Base-by-base conservation (phyloP, 2,329 filamentous ascomycete genomes). In the Stagonosporopsis chrysanthemi region DNA sequence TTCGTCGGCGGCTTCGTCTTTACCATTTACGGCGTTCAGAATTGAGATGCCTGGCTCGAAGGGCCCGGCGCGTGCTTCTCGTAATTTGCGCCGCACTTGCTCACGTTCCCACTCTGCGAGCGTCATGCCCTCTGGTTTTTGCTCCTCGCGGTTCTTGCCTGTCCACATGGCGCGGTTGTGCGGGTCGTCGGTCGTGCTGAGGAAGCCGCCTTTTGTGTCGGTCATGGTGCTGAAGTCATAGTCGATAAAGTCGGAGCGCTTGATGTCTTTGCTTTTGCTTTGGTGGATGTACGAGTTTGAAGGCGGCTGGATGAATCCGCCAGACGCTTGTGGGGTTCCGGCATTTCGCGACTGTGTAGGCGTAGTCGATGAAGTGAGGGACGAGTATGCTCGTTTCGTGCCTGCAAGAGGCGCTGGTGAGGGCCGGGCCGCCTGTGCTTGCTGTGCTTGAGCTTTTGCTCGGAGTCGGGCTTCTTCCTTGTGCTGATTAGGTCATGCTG, bases 191-290 rank as follows among this genome's bases (percentile, higher is more conserved):
- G 94, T 90, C 1, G 86, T 84, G n/a, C 89, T 90, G 63, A 99
- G 78, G 77, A 99, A 99, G 0, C 95, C 95, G 61, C 95, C 95
- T 73, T 97, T 97, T 0, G 94, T 98, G 75, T 99, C 95, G 6
- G 90, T 96, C 92, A 99, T 98, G 78, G 94, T 90, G 73, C 90
- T 94, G 78, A 99, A 95, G 76, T 99, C 95, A 79, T 97, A 98
- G 73, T 99, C 95, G 71, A 99, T 93, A 74, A 90, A 98, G 75
- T 75, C 73, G 7, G 69, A 72, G 44, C 95, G 94, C 59, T 90
- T 87, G 66, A 98, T 97, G 71, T 96, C 97, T 70, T 88, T 86
- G 36, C 91, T 91, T 0, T 94, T 89, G 50, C 42, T 53, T 26
- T 53, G 55, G 52, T 87, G 88, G 46, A 96, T 88, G 58, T 74